phyloP scores from a whole-genome alignment of 2,329 filamentous ascomycete species.

The Ascocoryne sarcoides region DNA sequence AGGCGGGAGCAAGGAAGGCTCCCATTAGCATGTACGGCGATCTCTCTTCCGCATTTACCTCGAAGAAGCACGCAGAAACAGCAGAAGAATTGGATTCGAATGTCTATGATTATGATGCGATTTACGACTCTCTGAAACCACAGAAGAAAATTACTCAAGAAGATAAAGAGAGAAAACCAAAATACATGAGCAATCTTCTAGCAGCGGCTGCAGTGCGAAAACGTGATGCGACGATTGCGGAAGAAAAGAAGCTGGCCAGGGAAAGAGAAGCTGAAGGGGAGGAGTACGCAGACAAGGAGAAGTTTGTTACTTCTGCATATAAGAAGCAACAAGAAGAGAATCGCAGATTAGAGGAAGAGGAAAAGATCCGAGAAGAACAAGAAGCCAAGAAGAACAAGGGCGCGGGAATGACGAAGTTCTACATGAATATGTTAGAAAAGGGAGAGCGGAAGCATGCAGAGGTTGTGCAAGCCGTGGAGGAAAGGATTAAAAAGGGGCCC shows the following conservation, averaged over 20 bases:
- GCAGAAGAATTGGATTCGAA: conserved; percentile 61
- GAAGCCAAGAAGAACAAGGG: conserved; percentile 55
- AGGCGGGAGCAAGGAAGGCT: conserved; percentile 32
- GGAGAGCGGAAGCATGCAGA: conserved; percentile 63
- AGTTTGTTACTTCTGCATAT: conserved; percentile 78
- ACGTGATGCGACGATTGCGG: conserved; percentile 67
- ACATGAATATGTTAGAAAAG: conserved; percentile 62
- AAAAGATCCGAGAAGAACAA: conserved; percentile 55
- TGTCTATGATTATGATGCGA: conserved; percentile 79
- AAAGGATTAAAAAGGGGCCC: conserved; percentile 37
- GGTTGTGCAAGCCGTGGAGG: conserved; percentile 57
- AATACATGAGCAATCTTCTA: conserved; percentile 70
- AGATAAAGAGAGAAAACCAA: conserved; percentile 55
- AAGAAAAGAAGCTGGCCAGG: conserved; percentile 70
- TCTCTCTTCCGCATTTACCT: conserved; percentile 54
- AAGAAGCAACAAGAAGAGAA: conserved; percentile 75
- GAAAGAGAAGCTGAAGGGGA: conserved; percentile 76
- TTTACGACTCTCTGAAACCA: conserved; percentile 69
- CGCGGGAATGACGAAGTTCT: conserved; percentile 71
- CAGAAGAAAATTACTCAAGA: conserved; percentile 47
- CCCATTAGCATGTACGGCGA: conserved; percentile 49
- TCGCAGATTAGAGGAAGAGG: conserved; percentile 59
- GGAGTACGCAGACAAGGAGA: conserved; percentile 73
- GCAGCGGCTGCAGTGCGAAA: conserved; percentile 68
- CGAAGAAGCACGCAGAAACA: conserved; percentile 54